Evolutionary conservation across 2,329 filamentous ascomycete species (phyloP).

Genomic region (Stemphylium vesicarium): DNA sequence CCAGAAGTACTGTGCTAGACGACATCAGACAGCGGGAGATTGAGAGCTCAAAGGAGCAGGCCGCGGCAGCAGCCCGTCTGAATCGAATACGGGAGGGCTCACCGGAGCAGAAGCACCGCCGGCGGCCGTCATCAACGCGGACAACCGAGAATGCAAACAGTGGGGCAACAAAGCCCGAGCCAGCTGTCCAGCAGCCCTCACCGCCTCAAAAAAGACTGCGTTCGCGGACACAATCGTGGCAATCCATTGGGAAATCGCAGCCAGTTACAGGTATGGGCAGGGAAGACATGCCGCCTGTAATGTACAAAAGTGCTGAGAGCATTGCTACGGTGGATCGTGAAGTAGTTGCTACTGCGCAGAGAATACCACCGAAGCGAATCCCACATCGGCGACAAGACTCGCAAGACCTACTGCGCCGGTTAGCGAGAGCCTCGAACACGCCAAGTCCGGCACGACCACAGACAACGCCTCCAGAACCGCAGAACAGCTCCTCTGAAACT

Average conservation of each 20-base stretch:
- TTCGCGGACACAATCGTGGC: slow-evolving; percentile 39
- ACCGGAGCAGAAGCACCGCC: slow-evolving; percentile 33
- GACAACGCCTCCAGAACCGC: slow-evolving; percentile 25
- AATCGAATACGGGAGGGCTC: slow-evolving; percentile 40
- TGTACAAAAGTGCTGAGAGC: slow-evolving; percentile 45
- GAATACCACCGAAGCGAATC: slow-evolving; percentile 32
- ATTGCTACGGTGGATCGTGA: slow-evolving; percentile 39
- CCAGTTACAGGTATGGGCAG: slow-evolving; percentile 32
- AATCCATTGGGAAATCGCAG: slow-evolving; percentile 38
- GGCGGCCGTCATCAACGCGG: slow-evolving; percentile 21
- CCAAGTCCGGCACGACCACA: slow-evolving; percentile 48
- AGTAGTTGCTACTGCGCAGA: slow-evolving; percentile 30
- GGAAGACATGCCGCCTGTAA: slow-evolving; percentile 41
- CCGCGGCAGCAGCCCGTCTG: slow-evolving; percentile 38
- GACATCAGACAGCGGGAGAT: slow-evolving; percentile 53
- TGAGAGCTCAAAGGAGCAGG: slow-evolving; percentile 46
- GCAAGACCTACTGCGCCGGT: slow-evolving; percentile 53
- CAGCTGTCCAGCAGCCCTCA: slow-evolving; percentile 6
- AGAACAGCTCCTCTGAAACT: slow-evolving; percentile 22
- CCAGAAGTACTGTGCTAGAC: slow-evolving; percentile 52
- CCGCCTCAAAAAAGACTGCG: slow-evolving; percentile 24
- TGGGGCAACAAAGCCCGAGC: slow-evolving; percentile 10
- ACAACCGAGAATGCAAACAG: slow-evolving; percentile 5
- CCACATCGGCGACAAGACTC: slow-evolving; percentile 52
- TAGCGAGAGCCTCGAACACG: slow-evolving; percentile 56